These are phyloP conservation scores for Desmodesmus armatus DNA, from an alignment of 139 green algal species.

Conservation along the genomic window DNA sequence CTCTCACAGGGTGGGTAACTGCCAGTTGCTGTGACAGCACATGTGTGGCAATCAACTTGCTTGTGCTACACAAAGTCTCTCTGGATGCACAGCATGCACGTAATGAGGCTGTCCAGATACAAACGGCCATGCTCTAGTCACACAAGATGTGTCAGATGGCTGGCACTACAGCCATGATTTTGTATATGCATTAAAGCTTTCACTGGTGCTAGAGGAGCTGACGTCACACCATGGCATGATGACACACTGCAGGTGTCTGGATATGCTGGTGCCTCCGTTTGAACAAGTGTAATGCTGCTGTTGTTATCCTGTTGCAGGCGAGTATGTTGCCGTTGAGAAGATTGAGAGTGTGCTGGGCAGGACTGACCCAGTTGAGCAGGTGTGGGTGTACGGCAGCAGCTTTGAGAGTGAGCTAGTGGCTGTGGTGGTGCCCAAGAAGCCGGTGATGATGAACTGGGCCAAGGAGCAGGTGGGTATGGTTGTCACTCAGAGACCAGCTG, in stretches of 20 bases:
- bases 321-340: constrained; percentile 98
- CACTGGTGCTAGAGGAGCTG: not conserved
- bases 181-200: no score
- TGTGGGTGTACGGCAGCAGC: constrained; percentile 94
- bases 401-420: constrained; percentile 89
- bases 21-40: no score
- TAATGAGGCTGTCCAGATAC: no score
- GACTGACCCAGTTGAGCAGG: constrained; percentile 81
- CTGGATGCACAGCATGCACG: no score
- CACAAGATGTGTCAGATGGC: no score
- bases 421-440: constrained; percentile 83
- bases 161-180: no score
- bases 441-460: constrained; percentile 70
- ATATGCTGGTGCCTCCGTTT: not conserved
- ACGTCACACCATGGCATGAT: not conserved
- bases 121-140: no score
- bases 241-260: no score
- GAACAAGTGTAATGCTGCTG: not conserved
- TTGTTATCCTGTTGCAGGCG: constrained; percentile 61
- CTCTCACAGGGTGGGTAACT: no score
- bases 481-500: not conserved
- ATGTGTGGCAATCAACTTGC: not conserved
- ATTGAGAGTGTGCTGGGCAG: constrained; percentile 92
- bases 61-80: no score
- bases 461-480: not conserved